Percentiles rank a stretch among this genome's conserved stretches.
Evolutionary conservation across 2,329 filamentous ascomycete species (phyloP).

Genomic region (Penicillium occitanis): DNA sequence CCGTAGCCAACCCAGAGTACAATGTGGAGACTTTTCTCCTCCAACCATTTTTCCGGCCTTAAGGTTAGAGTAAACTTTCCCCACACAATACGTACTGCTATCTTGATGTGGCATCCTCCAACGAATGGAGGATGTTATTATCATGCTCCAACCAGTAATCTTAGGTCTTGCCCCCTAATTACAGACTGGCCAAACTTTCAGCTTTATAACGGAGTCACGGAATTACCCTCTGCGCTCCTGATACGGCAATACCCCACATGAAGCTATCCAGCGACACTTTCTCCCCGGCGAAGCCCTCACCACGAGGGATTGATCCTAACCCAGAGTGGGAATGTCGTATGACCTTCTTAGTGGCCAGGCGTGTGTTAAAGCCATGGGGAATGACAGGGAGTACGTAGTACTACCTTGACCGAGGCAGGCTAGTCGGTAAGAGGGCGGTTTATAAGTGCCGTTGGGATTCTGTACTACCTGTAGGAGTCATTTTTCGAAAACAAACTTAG

Average conservation of each 20-base stretch:
- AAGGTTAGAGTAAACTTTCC: neutral
- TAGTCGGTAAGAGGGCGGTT: neutral
- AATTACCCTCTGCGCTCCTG: neutral
- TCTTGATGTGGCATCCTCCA: neutral
- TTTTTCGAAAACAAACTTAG: neutral
- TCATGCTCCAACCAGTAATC: neutral
- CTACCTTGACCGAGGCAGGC: neutral
- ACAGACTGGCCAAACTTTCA: neutral
- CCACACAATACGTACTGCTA: neutral
- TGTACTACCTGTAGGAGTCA: neutral
- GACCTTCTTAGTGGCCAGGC: neutral
- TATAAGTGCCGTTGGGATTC: neutral
- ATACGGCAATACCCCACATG: conserved; percentile 5
- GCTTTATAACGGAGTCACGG: neutral
- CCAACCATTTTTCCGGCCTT: neutral
- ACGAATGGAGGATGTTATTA: neutral
- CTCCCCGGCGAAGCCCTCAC: neutral
- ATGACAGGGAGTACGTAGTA: neutral
- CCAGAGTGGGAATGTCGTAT: neutral
- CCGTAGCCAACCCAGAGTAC: neutral
- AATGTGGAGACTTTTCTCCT: neutral
- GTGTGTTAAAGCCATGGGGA: no score
- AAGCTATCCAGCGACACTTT: neutral
- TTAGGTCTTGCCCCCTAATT: neutral
- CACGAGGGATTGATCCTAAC: neutral